Percentiles rank a stretch among this genome's conserved stretches.
These are phyloP conservation scores for Boletus rubescentipes DNA, from an alignment of 768 basidiomycete genomes.

Conservation along the genomic window DNA sequence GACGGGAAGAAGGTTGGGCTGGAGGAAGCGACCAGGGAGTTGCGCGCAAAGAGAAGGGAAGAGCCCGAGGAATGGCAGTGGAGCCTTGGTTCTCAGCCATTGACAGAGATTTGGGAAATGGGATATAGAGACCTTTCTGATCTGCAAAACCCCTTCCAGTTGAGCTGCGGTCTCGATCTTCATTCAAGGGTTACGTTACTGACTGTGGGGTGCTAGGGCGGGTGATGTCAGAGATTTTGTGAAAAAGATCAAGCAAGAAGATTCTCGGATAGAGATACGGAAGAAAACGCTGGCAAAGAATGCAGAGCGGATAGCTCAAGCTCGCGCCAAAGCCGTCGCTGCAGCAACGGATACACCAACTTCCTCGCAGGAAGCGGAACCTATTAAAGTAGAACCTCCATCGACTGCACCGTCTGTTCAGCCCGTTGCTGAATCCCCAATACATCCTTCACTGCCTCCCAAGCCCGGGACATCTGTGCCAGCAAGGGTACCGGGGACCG, in stretches of 20 bases:
- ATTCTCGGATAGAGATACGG: slow-evolving; percentile 56
- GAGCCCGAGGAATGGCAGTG: slow-evolving; percentile 63
- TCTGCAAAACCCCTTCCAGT: slow-evolving; percentile 68
- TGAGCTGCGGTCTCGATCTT: slow-evolving; percentile 28
- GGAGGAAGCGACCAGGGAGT: slow-evolving; percentile 57
- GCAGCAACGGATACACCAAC: slow-evolving; percentile 21
- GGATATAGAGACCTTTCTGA: slow-evolving; percentile 67
- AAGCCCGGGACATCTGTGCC: slow-evolving; percentile 54
- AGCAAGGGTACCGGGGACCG: slow-evolving; percentile 30
- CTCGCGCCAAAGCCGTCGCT: slow-evolving; percentile 44
- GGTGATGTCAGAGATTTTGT: slow-evolving; percentile 76
- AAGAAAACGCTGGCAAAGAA: slow-evolving; percentile 40
- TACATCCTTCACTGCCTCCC: slow-evolving; percentile 72
- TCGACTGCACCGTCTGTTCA: neutral
- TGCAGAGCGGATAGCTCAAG: slow-evolving; percentile 38
- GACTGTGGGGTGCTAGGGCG: slow-evolving; percentile 41
- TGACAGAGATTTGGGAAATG: slow-evolving; percentile 84
- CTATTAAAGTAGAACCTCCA: slow-evolving; percentile 20
- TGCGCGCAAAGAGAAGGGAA: slow-evolving; percentile 54
- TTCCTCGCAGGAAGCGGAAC: slow-evolving; percentile 24
- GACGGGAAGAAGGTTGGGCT: slow-evolving; percentile 52
- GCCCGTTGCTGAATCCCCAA: slow-evolving; percentile 37
- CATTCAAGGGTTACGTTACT: neutral
- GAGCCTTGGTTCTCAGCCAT: slow-evolving; percentile 61
- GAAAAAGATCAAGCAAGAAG: slow-evolving; percentile 67